These are phyloP conservation scores for Rhamnella rubrinervis DNA, from an alignment of 331 rosid genomes.

Conservation along the genomic window DNA sequence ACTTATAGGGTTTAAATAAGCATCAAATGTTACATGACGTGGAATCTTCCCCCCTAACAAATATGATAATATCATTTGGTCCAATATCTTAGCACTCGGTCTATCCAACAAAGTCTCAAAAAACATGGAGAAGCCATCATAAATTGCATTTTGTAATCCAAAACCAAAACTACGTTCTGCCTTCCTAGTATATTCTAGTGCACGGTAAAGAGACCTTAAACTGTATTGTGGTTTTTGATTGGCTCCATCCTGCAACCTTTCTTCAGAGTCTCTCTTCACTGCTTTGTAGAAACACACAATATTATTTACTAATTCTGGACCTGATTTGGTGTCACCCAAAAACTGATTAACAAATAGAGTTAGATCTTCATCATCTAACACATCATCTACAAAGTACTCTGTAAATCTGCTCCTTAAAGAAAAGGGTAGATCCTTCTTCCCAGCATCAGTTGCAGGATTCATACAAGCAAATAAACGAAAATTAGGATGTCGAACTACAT, in stretches of 20 bases:
- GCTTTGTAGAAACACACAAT: constrained; percentile 71
- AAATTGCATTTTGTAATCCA: constrained; percentile 62
- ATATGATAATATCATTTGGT: constrained; percentile 45
- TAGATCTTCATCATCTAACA: constrained; percentile 71
- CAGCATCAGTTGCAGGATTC: constrained; percentile 99
- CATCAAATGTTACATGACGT: constrained; percentile 32
- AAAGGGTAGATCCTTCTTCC: constrained; percentile 87
- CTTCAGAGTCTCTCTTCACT: constrained; percentile 69
- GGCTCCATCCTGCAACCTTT: constrained; percentile 92
- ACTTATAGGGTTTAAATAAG: constrained; percentile 34
- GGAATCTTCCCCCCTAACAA: constrained; percentile 53
- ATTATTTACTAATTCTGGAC: constrained; percentile 38
- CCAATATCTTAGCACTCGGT: constrained; percentile 66
- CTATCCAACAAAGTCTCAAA: constrained; percentile 75
- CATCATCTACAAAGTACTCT: constrained; percentile 86
- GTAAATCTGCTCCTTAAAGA: constrained; percentile 89
- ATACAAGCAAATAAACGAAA: constrained; percentile 95
- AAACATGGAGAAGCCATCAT: constrained; percentile 92
- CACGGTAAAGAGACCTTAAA: constrained; percentile 91
- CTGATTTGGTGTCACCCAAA: constrained; percentile 36
- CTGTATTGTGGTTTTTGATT: constrained; percentile 91
- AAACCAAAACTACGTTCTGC: constrained; percentile 62
- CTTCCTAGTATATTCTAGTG: constrained; percentile 71
- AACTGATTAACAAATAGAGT: constrained; percentile 53
- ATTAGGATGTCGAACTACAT: constrained; percentile 68